phyloP scores from a whole-genome alignment of 768 basidiomycete species.

The Kwoniella bestiolae region DNA sequence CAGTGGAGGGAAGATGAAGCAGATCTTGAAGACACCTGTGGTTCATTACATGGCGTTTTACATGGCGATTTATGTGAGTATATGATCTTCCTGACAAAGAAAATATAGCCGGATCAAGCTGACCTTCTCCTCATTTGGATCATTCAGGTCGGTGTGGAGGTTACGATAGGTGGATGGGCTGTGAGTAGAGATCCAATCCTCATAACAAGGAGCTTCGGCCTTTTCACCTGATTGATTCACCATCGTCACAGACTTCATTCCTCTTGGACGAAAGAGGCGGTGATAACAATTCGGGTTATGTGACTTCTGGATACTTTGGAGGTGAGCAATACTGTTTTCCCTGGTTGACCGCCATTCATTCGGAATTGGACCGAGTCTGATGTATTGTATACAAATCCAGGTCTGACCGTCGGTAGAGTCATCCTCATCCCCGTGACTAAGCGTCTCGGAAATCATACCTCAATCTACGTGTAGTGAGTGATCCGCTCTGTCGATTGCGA shows the following conservation, averaged over 20 bases:
- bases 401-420: conserved; percentile 64
- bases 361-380: too few species aligned
- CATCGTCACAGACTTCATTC: conserved; percentile 40
- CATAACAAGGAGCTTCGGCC: not conserved
- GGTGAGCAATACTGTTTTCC: conserved; percentile 31
- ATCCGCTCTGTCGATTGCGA: not conserved
- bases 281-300: conserved; percentile 50
- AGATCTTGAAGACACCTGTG: conserved; percentile 47
- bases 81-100: not conserved
- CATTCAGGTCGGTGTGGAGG: conserved; percentile 56
- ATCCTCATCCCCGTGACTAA: conserved; percentile 63
- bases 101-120: not conserved
- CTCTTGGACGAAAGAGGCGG: conserved; percentile 46
- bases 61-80: conserved; percentile 56
- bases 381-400: conserved; percentile 7
- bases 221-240: conserved; percentile 23
- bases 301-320: conserved; percentile 57
- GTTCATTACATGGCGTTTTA: conserved; percentile 56
- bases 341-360: too few species aligned
- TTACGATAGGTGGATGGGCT: conserved; percentile 57
- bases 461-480: conserved; percentile 58
- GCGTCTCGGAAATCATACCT: conserved; percentile 56
- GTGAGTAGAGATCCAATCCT: conserved; percentile 17
- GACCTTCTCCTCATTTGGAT: not conserved
- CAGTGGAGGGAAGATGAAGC: conserved; percentile 44